These are phyloP conservation scores for Tricholoma bakamatsutake DNA, from an alignment of 768 basidiomycete genomes.

Conservation along the genomic window DNA sequence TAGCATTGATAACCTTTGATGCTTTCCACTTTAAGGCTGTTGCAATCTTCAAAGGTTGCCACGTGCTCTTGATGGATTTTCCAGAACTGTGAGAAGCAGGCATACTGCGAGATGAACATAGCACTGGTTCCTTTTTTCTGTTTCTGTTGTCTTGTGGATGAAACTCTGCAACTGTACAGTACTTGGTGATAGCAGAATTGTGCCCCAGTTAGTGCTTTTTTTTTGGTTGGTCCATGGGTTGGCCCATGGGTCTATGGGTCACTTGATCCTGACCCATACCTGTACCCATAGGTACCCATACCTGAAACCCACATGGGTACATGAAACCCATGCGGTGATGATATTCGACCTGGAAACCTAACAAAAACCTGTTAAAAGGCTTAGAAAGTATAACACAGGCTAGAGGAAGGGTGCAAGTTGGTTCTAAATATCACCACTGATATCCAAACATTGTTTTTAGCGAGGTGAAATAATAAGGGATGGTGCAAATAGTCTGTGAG, in stretches of 20 bases:
- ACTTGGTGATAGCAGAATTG: neutral
- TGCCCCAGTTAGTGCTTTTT: neutral
- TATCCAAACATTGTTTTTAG: too few relatives aligned
- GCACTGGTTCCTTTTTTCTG: neutral
- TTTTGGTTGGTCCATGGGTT: neutral
- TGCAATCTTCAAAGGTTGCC: neutral
- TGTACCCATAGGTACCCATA: too few relatives aligned
- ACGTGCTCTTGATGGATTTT: neutral
- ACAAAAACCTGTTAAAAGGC: too few relatives aligned
- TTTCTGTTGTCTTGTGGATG: neutral
- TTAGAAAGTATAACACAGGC: too few relatives aligned
- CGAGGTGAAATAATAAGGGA: too few relatives aligned
- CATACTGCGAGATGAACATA: neutral
- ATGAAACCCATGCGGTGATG: neutral
- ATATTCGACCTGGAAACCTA: too few relatives aligned
- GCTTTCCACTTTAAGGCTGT: conserved; percentile 1
- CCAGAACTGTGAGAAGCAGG: neutral
- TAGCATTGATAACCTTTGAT: neutral
- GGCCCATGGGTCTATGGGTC: neutral
- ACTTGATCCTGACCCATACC: neutral
- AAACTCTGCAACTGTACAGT: conserved; percentile 1
- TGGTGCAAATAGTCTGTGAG: too few relatives aligned
- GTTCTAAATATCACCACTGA: too few relatives aligned
- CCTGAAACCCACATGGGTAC: neutral
- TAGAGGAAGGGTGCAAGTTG: too few relatives aligned